Percentiles rank a stretch among this genome's conserved stretches.
Conservation (phyloP, 2,329 filamentous ascomycete species). For the Sporothrix pseudoabietina region DNA sequence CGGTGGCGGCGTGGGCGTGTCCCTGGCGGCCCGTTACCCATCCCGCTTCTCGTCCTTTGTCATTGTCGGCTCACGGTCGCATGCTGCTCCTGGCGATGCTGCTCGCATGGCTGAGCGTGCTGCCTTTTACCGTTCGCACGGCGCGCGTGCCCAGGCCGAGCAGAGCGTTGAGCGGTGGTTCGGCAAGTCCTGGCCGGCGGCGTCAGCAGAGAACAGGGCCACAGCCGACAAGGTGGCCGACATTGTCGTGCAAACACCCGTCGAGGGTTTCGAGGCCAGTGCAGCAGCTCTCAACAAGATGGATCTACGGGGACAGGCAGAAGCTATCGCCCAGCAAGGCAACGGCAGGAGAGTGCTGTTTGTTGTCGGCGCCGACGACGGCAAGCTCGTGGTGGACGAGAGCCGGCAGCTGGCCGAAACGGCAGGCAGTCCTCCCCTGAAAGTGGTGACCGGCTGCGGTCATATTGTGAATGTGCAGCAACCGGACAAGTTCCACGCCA, state of each 20-base stretch:
- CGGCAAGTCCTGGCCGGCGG: neutral
- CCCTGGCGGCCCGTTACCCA: slow-evolving; percentile 27
- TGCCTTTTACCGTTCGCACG: slow-evolving; percentile 7
- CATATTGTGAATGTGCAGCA: slow-evolving; percentile 31
- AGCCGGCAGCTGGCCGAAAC: slow-evolving; percentile 23
- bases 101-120: slow-evolving; percentile 1
- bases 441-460: slow-evolving; percentile 21
- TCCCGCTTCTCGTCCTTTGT: slow-evolving; percentile 24
- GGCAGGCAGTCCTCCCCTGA: slow-evolving; percentile 6
- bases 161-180: slow-evolving; percentile 29
- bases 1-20: slow-evolving; percentile 28
- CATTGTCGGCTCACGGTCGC: slow-evolving; percentile 25
- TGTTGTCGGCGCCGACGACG: slow-evolving; percentile 26
- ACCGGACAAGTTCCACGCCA: slow-evolving; percentile 22
- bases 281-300: slow-evolving; percentile 20
- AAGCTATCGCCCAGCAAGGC: neutral
- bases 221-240: neutral
- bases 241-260: slow-evolving; percentile 24
- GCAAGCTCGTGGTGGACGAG: slow-evolving; percentile 21
- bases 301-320: slow-evolving; percentile 25
- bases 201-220: neutral
- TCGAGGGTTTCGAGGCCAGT: slow-evolving; percentile 24
- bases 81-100: slow-evolving; percentile 14
- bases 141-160: slow-evolving; percentile 19
- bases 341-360: slow-evolving; percentile 12